Evolutionary conservation across 257 asterid genomes (phyloP), one percentile per base, ranked within the genome.

Genomic region (Nicotiana tomentosiformis): DNA sequence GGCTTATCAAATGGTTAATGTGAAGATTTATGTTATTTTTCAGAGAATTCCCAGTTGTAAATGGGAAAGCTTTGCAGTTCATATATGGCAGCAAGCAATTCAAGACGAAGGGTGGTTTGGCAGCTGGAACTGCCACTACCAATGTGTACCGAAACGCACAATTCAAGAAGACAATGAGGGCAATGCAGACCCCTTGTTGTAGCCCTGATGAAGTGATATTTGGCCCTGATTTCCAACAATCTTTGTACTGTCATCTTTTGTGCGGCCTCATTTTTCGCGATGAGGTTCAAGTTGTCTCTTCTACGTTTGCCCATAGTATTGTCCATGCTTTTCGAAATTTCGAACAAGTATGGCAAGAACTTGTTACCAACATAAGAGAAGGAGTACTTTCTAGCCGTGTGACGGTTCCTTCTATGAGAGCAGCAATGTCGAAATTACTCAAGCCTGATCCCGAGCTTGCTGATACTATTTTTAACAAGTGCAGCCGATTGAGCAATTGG

Each of bases 141-240:
- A 96, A 96, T 6, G 98, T 94, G 0, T 94, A 91, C 74, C 92
- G 97, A 5, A 90, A 91, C 20, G 83, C 90, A 5, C 81, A 90
- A 8, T 94, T 94, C 93, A 93, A 91, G 90, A 90, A 85, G 82
- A 93, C 97, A 3, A 92, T 95, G 98, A 85, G 86, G 82, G 96
- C 92, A 5, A 92, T 95, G 97, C 98, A 90, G 80, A 93, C 94
- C 0, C 93, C 98, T 0, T 91, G 94, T 87, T 90, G 97, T 87
- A 96, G 98, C 85, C 99, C 99, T 0, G 97, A 96, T 69, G 99
- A 96, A 81, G 98, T 96, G 49, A 96, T 96, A 35, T 94, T 96
- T 10, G 98, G 99, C 55, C 93, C 95, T 0, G 98, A 96, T 65
- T 94, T 91, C 72, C 90, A 92, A 83, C 98, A 96, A 67, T 94